These are phyloP conservation scores for Annona squamosa DNA, from an alignment of 164 flowering plant species.

Conservation along the genomic window DNA sequence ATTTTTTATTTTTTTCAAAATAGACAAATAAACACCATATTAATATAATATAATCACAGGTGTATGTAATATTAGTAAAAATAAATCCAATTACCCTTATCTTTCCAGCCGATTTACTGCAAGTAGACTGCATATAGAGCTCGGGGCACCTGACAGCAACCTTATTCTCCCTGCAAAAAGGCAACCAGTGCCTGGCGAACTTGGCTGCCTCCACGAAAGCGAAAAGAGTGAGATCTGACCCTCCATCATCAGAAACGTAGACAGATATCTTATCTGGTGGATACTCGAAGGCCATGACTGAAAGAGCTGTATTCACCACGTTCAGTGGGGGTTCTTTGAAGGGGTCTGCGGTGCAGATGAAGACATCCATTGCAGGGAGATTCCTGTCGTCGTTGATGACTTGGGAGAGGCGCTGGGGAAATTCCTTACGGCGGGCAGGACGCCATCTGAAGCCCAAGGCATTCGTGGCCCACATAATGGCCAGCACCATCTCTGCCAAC, in stretches of 20 bases:
- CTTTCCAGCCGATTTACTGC: background rate
- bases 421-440: conserved; percentile 14
- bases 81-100: conserved; percentile 12
- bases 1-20: too few species aligned
- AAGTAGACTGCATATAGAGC: conserved; percentile 6
- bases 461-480: conserved; percentile 21
- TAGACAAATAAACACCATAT: too few species aligned
- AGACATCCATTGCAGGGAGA: conserved; percentile 23
- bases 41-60: too few species aligned
- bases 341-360: conserved; percentile 34
- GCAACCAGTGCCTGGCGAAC: conserved; percentile 28
- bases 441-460: conserved; percentile 15
- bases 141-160: conserved; percentile 21
- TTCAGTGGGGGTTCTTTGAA: conserved; percentile 24
- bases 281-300: conserved; percentile 26
- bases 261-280: conserved; percentile 23
- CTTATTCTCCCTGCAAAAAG: conserved; percentile 17
- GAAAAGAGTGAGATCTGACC: conserved; percentile 26
- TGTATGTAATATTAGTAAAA: too few species aligned
- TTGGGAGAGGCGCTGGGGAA: conserved; percentile 15
- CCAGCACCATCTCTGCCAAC: conserved; percentile 13
- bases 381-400: conserved; percentile 4
- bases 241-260: conserved; percentile 32
- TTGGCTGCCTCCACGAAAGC: conserved; percentile 29
- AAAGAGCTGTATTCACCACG: conserved; percentile 22